Conservation (phyloP, 192 early-diverging fungal species). For the Coemansia javaensis region DNA sequence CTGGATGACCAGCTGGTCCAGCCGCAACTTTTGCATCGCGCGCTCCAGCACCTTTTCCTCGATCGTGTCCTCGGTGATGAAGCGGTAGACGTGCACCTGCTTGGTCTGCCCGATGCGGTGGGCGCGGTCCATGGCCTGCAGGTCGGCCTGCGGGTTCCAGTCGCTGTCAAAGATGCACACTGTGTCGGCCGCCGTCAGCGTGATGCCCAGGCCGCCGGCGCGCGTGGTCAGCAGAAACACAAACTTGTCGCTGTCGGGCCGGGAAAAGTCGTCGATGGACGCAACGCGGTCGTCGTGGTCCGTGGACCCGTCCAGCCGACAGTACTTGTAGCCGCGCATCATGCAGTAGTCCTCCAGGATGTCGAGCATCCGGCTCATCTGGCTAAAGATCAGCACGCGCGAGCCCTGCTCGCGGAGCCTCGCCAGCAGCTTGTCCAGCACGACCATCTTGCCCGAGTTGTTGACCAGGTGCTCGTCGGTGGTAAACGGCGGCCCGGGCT, state of each 20-base stretch:
- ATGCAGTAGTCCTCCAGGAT: slow-evolving; percentile 97
- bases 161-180: slow-evolving; percentile 96
- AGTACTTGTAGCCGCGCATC: slow-evolving; percentile 88
- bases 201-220: slow-evolving; percentile 97
- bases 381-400: slow-evolving; percentile 91
- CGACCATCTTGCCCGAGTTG: slow-evolving; percentile 91
- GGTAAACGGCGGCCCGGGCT: slow-evolving; percentile 93
- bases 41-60: slow-evolving; percentile 97
- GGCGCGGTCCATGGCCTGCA: slow-evolving; percentile 95
- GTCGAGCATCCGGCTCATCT: slow-evolving; percentile 98
- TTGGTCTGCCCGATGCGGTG: slow-evolving; percentile 99
- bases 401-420: slow-evolving; percentile 83
- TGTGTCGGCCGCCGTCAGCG: slow-evolving; percentile 91
- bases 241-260: slow-evolving; percentile 85
- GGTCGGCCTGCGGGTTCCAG: slow-evolving; percentile 90
- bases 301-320: slow-evolving; percentile 95
- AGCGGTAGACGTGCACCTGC: slow-evolving; percentile 93
- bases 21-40: slow-evolving; percentile 92
- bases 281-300: slow-evolving; percentile 87
- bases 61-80: slow-evolving; percentile 95
- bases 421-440: slow-evolving; percentile 84
- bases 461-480: slow-evolving; percentile 93
- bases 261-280: slow-evolving; percentile 92
- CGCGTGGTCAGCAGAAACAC: slow-evolving; percentile 95
- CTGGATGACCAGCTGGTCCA: slow-evolving; percentile 99